Evolutionary conservation across 345 rosid genomes (phyloP), one percentile per base, ranked within the genome.

Genomic region (Brassica carinata): DNA sequence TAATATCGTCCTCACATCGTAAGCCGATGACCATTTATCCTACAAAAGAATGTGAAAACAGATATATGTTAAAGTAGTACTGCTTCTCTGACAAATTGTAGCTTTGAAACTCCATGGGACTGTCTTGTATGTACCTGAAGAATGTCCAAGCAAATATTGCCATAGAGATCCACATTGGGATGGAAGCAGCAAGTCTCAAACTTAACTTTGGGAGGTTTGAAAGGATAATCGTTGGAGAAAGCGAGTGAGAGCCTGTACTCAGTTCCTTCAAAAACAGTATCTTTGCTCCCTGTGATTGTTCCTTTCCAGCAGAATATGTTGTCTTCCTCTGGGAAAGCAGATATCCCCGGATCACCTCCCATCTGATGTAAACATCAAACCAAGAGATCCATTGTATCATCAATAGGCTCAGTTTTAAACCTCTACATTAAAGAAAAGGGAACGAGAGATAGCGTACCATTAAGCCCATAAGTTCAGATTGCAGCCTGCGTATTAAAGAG

Each of bases 21-120:
- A 95, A n/a, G 99, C 99, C 3, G 99, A 95, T 7, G 99, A 95
- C 99, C 99, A 95, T 82, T 95, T 90, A 78, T 95, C 99, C 99
- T 94, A 63, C 66, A 80, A 74, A 9, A 70, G 5, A 66, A 67
- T 1, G 64, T 5, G 4, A 68, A 64, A 31, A 43, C 36, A 66
- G 53, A 67, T 36, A 61, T 7, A 31, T 33, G 7, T 48, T 38
- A 15, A 51, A 51, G 30, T 18, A 33, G n/a, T n/a, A n/a, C 5
- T 9, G 19, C 72, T 64, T 45, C 70, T 48, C 74, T 64, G 38
- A 45, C 51, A 34, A 7, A 61, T 30, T 68, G 17, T 30, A 74
- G 43, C 70, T 8, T 36, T 29, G 51, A 59, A 59, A 7, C 62
- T 38, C 64, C 29, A 66, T 29, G 30, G 31, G 0, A 43, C 29